Conservation (phyloP, 305 asterid species). For the Fraxinus nigra region DNA sequence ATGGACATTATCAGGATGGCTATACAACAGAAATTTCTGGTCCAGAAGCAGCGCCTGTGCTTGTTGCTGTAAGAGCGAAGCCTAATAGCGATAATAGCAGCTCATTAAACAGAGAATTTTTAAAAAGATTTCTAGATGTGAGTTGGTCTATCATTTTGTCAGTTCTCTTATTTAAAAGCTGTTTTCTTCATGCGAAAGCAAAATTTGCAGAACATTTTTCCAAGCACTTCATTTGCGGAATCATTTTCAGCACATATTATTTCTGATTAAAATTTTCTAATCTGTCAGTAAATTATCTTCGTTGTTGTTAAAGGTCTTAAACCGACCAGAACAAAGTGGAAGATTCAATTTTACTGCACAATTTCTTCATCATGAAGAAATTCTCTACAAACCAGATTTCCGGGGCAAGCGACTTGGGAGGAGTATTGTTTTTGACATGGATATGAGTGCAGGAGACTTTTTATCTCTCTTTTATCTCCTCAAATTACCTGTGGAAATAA, state of each 20-base stretch:
- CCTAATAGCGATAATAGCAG: slow-evolving; percentile 45
- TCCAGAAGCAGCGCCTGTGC: slow-evolving; percentile 55
- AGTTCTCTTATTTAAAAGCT: neutral
- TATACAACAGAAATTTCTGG: slow-evolving; percentile 52
- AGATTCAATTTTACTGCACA: slow-evolving; percentile 62
- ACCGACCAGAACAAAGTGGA: slow-evolving; percentile 52
- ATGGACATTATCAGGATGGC: slow-evolving; percentile 57
- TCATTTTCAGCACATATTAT: neutral
- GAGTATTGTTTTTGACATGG: slow-evolving; percentile 81
- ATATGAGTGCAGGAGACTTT: slow-evolving; percentile 96
- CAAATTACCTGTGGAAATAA: slow-evolving; percentile 56
- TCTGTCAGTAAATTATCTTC: neutral
- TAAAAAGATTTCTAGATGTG: slow-evolving; percentile 64
- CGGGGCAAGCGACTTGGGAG: slow-evolving; percentile 53
- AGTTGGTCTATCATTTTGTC: slow-evolving; percentile 22
- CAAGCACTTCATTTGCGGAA: neutral
- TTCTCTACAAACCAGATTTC: slow-evolving; percentile 54
- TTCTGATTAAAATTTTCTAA: neutral
- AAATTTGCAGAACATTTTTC: neutral
- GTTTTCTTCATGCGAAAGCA: neutral
- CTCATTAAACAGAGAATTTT: slow-evolving; percentile 52
- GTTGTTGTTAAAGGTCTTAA: slow-evolving; percentile 54
- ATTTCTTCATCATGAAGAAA: slow-evolving; percentile 56
- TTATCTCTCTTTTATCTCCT: slow-evolving; percentile 83
- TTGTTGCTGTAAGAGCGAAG: slow-evolving; percentile 78